Evolutionary conservation across 1,284 basidiomycete species (phyloP).

Genomic region (Uromyces viciae-fabae): DNA sequence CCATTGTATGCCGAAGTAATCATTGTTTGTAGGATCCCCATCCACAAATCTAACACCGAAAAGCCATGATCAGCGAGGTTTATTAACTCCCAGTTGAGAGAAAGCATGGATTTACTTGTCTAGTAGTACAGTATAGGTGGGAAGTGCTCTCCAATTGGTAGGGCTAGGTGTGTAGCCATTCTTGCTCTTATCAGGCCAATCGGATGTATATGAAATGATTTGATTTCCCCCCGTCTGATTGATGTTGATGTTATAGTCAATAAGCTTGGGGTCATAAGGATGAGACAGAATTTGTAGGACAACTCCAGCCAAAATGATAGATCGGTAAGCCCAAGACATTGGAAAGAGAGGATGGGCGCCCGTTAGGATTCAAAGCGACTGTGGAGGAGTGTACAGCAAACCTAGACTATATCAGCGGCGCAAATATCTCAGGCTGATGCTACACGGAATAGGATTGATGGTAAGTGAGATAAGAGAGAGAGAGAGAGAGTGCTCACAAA

Average conservation of each 20-base stretch:
- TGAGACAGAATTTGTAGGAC: constrained; percentile 6
- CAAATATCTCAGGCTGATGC: no score
- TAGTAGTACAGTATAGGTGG: constrained; percentile 76
- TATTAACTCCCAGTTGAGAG: no score
- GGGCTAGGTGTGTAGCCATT: constrained; percentile 72
- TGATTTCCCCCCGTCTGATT: constrained; percentile 68
- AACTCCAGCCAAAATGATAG: constrained; percentile 5
- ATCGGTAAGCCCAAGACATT: constrained; percentile 29
- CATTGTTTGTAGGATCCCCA: constrained; percentile 82
- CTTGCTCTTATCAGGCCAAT: constrained; percentile 57
- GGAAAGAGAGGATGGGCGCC: constrained; percentile 11
- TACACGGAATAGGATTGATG: no score
- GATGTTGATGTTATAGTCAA: constrained; percentile 76
- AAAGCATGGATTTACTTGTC: constrained; percentile 74
- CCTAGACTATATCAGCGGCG: no score
- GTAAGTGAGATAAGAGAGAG: no score
- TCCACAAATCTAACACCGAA: constrained; percentile 53
- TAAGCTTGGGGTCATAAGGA: constrained; percentile 67
- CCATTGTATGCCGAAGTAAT: constrained; percentile 72
- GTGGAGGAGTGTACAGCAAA: no score
- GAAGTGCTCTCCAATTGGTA: constrained; percentile 76
- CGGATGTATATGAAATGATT: constrained; percentile 67
- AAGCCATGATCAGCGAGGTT: background rate
- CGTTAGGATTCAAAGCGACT: no score
- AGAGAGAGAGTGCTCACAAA: no score